Percentiles rank a stretch among this genome's conserved stretches.
phyloP scores from a whole-genome alignment of 495 filamentous ascomycete species.

The Usnea hakonensis region DNA sequence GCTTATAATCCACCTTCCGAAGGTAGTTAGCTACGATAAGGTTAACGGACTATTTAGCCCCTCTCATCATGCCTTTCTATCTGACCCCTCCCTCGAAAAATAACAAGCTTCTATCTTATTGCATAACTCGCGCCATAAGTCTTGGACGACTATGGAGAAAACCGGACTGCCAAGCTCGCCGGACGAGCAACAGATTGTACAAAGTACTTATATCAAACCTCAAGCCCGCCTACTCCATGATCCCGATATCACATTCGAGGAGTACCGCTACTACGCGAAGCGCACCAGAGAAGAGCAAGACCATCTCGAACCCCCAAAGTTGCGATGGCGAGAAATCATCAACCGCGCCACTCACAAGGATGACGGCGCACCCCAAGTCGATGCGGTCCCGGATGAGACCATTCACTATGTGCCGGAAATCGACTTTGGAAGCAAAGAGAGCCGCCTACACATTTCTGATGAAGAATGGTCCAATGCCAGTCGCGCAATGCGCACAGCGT shows the following conservation, averaged over 20 bases:
- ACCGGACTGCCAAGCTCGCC: not conserved
- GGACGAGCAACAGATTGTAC: too few species aligned
- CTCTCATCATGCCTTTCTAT: not conserved
- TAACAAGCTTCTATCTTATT: not conserved
- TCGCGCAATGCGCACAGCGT: constrained; percentile 38
- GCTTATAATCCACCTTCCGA: not conserved
- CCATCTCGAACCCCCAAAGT: constrained; percentile 23
- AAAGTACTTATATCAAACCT: constrained; percentile 9
- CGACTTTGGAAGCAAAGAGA: constrained; percentile 1
- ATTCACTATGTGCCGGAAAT: not conserved
- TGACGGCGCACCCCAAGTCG: not conserved
- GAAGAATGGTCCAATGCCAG: constrained; percentile 41
- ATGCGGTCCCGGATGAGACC: not conserved
- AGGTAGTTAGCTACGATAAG: not conserved
- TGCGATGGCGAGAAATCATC: constrained; percentile 26
- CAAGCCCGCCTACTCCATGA: constrained; percentile 25
- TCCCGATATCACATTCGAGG: constrained; percentile 31
- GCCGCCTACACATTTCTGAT: constrained; percentile 24
- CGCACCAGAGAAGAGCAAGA: constrained; percentile 13
- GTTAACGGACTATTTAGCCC: not conserved
- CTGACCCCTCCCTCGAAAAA: not conserved
- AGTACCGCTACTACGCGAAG: constrained; percentile 34
- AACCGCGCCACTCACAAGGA: not conserved
- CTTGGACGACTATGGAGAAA: not conserved
- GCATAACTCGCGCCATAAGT: not conserved